Conservation (phyloP, 495 filamentous ascomycete genomes). For the Rhypophila decipiens region DNA sequence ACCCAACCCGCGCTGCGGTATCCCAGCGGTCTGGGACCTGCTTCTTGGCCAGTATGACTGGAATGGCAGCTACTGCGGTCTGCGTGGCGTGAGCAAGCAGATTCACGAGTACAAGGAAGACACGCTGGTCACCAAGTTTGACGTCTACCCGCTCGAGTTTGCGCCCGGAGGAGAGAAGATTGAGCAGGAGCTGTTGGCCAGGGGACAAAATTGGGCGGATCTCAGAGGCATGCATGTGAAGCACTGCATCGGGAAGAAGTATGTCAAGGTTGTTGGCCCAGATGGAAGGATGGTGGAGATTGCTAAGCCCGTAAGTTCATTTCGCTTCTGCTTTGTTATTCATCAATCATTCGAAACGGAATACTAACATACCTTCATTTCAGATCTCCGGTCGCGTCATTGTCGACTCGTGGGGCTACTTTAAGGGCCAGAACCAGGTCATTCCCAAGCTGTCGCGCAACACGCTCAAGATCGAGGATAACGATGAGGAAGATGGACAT, state of each 20-base stretch:
- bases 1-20: not conserved
- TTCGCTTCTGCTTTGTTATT: no score
- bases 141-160: slow-evolving; percentile 46
- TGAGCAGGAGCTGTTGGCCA: slow-evolving; percentile 25
- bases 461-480: slow-evolving; percentile 1
- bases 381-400: no score
- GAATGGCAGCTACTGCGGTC: slow-evolving; percentile 50
- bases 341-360: no score
- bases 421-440: no score
- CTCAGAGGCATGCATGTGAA: no score
- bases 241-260: no score
- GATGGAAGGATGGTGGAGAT: no score
- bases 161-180: slow-evolving; percentile 37
- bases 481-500: not conserved
- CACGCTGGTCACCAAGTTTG: slow-evolving; percentile 40
- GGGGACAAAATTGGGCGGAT: slow-evolving; percentile 38
- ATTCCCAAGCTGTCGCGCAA: slow-evolving; percentile 24
- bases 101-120: slow-evolving; percentile 45
- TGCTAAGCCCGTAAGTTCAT: no score
- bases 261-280: no score
- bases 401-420: no score
- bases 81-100: slow-evolving; percentile 19
- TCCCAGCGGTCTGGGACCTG: slow-evolving; percentile 15
- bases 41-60: slow-evolving; percentile 43
- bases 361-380: no score